Base-by-base conservation (phyloP, 140 eudicot genomes). In the Oenanthe javanica region DNA sequence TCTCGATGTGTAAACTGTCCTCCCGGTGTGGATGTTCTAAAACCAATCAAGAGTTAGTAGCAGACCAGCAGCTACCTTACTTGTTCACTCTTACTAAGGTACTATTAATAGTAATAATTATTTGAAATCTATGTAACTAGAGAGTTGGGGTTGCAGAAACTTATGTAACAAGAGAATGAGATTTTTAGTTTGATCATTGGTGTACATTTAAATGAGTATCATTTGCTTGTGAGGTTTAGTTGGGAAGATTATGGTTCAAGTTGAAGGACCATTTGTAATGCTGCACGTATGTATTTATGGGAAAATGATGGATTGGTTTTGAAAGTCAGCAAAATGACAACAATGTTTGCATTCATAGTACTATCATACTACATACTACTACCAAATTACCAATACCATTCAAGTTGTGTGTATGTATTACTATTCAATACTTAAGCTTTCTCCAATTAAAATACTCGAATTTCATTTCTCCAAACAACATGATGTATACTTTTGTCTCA, bases 211-310 rank as follows among this genome's bases (percentile, higher is more conserved):
- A 9, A 19, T 72, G 23, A 18, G 16, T 19, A 72, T 36, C 6
- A 4, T 72, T 72, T 72, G 77, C 42, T 46, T 46, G 9, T 19
- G n/a, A 3, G 78, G 31, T 48, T 16, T 36, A 25, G 76, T 2
- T n/a, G n/a, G 69, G 69, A 19, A 61, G 36, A 59, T 0, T n/a
- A n/a, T n/a, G 78, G n/a, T 61, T 61, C 14, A 23, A 61, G 69
- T 61, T 36, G 36, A 61, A 61, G 69, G 63, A 75, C 78, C 78
- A 75, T 54, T 75, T 11, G 45, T 5, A 75, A 12, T 23, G 78
- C 3, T 75, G 63, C 78, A 75, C 78, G 78, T 48, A 75, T 47
- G 42, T 15, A 45, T 42, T 73, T 18, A 73, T 21, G 36, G 45
- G 55, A 13, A 19, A 43, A 48, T 42, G 27, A 71, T 40, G 76